Base-by-base conservation (phyloP, 257 asterid genomes). In the Solanum tarapatanum region DNA sequence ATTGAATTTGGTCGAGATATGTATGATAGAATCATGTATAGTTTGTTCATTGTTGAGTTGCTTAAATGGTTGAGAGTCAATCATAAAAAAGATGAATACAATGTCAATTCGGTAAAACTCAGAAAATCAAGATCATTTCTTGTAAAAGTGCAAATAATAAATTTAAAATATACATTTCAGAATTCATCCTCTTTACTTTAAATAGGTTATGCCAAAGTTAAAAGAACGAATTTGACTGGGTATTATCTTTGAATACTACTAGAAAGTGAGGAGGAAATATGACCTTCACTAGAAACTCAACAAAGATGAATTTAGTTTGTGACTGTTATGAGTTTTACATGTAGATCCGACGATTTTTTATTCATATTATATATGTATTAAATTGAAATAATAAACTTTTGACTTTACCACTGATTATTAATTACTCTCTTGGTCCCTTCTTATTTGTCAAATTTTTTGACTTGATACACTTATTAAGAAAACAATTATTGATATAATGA, bases 61-160 rank as follows among this genome's bases (percentile, higher is more conserved):
- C 11, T 51, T 10, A 36, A 74, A 32, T 1, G 10, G 6, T 16
- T 36, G 6, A 8, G 19, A 23, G 6, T 74, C 4, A 2, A 36
- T 36, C 4, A 35, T 17, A 11, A 72, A 17, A 7, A 16, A 11
- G 3, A 43, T 17, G 1, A 21, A 10, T 74, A 2, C 17, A 70
- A 2, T 1, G 3, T 3, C 2, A 35, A 1, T 2, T 9, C 16
- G 2, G 1, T 1, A 17, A 32, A 19, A 16, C 8, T 43, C 16
- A 3, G 55, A 43, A 14, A 45, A 45, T 45, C 6, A 45, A 45
- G 6, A 45, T 35, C 1, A 14, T 1, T 13, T 14, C 11, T 30
- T 30, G 7, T 11, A 28, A 30, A 70, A 28, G 3, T 16, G 16
- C 12, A 70, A 26, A 70, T 26, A 70, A 70, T 7, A 3, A 70